These are phyloP conservation scores for Penicillium olsonii DNA, from an alignment of 2,329 filamentous ascomycete genomes.

Conservation along the genomic window DNA sequence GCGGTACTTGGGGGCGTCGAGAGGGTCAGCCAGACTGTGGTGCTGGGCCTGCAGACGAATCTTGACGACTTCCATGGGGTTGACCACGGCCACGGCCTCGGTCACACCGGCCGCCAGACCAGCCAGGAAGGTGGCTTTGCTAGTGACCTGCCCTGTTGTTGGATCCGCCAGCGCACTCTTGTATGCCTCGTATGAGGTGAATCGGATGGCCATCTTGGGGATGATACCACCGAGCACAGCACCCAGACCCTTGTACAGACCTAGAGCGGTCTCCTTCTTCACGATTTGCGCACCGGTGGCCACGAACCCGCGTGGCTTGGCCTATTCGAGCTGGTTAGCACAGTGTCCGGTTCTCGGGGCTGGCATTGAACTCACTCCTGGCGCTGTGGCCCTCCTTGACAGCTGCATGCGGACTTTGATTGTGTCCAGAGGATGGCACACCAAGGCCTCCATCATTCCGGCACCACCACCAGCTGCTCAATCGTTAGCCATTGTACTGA, in stretches of 20 bases:
- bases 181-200: conserved; percentile 95
- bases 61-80: conserved; percentile 99
- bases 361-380: conserved; percentile 61
- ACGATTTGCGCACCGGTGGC: conserved; percentile 84
- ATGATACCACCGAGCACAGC: conserved; percentile 95
- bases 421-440: conserved; percentile 94
- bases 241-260: conserved; percentile 96
- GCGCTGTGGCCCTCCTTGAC: conserved; percentile 77
- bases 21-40: conserved; percentile 94
- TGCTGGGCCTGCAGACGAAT: conserved; percentile 97
- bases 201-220: conserved; percentile 98
- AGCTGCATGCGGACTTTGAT: conserved; percentile 99
- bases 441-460: conserved; percentile 98
- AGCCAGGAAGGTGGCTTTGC: conserved; percentile 73
- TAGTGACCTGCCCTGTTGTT: conserved; percentile 66
- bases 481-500: conserved; percentile 18
- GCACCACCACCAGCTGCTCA: conserved; percentile 84
- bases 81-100: conserved; percentile 94
- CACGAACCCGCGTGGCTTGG: conserved; percentile 82
- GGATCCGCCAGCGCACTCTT: conserved; percentile 77
- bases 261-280: conserved; percentile 84
- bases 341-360: neutral
- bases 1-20: conserved; percentile 95
- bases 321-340: conserved; percentile 38
- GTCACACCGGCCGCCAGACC: conserved; percentile 92